These are phyloP conservation scores for Phytophthora fragariaefolia DNA, from an alignment of 352 stramenopile genomes.

Conservation along the genomic window DNA sequence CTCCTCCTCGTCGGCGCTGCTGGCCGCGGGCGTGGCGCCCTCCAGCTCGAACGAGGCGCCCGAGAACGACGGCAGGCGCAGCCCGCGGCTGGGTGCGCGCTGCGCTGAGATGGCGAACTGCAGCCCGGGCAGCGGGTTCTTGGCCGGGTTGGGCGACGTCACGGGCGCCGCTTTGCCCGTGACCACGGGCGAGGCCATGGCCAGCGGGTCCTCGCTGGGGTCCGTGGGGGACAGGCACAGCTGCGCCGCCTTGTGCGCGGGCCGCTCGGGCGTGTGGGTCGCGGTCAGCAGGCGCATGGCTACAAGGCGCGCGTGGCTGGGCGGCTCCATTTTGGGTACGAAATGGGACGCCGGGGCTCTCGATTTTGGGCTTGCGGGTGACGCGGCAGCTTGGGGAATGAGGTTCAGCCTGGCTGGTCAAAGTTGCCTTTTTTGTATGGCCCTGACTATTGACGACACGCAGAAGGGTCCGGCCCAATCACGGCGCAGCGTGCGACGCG, in stretches of 20 bases:
- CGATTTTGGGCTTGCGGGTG: constrained; percentile 14
- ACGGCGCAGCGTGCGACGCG: constrained; percentile 38
- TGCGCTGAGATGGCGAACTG: constrained; percentile 70
- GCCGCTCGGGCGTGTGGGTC: constrained; percentile 26
- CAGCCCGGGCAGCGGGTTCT: constrained; percentile 66
- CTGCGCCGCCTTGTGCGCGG: constrained; percentile 20
- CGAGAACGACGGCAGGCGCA: constrained; percentile 65
- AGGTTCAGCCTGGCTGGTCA: constrained; percentile 6
- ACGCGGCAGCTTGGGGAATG: constrained; percentile 37
- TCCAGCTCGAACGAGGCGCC: constrained; percentile 45
- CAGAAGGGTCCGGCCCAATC: constrained; percentile 31
- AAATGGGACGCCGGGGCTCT: not conserved
- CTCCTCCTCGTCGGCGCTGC: constrained; percentile 34
- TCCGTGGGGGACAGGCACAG: constrained; percentile 41
- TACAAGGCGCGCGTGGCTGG: constrained; percentile 37
- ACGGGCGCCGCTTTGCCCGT: constrained; percentile 43
- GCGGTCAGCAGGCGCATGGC: constrained; percentile 34
- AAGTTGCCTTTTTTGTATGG: constrained; percentile 33
- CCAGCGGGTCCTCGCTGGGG: constrained; percentile 33
- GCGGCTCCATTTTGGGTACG: constrained; percentile 25
- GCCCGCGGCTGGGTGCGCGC: constrained; percentile 42
- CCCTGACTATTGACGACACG: constrained; percentile 38
- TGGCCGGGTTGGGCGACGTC: constrained; percentile 51
- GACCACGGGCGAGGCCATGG: constrained; percentile 49
- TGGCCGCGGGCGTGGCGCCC: constrained; percentile 25